Evolutionary conservation across 805 yeast species (phyloP).

Genomic region (Yarrowia alimentaria): DNA sequence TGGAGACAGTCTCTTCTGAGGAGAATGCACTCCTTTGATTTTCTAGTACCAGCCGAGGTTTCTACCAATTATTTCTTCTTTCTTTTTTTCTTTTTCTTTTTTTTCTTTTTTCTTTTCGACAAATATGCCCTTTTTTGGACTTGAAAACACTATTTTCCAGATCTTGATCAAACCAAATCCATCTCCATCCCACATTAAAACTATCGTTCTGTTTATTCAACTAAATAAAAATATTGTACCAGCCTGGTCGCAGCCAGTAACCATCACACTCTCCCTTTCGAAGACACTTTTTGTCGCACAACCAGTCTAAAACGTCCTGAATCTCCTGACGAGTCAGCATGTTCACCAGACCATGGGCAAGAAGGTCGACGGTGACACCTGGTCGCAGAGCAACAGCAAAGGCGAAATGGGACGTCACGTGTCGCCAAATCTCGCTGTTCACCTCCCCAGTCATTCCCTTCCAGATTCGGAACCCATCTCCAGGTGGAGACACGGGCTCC

Average conservation of each 20-base stretch:
- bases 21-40: too few relatives aligned
- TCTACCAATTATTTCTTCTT: too few relatives aligned
- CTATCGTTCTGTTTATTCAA: too few relatives aligned
- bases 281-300: slow-evolving; percentile 30
- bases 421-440: slow-evolving; percentile 59
- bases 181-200: too few relatives aligned
- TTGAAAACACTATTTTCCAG: too few relatives aligned
- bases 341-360: slow-evolving; percentile 33
- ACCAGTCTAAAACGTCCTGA: slow-evolving; percentile 35
- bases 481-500: slow-evolving; percentile 25
- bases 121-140: too few relatives aligned
- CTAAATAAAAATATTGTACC: slow-evolving; percentile 33
- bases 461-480: slow-evolving; percentile 47
- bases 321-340: slow-evolving; percentile 37
- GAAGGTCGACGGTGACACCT: slow-evolving; percentile 44
- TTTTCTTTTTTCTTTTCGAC: too few relatives aligned
- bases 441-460: slow-evolving; percentile 62
- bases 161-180: neutral
- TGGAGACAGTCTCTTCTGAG: too few relatives aligned
- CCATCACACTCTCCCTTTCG: slow-evolving; percentile 31
- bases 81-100: too few relatives aligned
- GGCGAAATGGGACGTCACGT: slow-evolving; percentile 49
- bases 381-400: slow-evolving; percentile 53
- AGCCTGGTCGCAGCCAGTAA: slow-evolving; percentile 33
- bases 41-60: too few relatives aligned